phyloP scores from a whole-genome alignment of 306 rosid genomes.

The Erythrophleum fordii region DNA sequence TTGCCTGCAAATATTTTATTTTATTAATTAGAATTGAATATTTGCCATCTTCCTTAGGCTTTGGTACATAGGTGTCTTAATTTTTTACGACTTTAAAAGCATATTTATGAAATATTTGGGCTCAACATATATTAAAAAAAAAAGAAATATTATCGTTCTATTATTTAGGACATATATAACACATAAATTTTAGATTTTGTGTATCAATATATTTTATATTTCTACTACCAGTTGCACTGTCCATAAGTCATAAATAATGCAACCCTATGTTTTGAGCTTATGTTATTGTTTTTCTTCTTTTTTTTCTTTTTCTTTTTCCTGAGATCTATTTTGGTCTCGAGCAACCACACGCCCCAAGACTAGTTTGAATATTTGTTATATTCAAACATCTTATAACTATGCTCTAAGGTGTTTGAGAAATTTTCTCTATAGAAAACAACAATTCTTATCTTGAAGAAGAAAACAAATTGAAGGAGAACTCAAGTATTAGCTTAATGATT shows the following conservation, averaged over 20 bases:
- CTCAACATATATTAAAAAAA: neutral
- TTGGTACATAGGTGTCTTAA: neutral
- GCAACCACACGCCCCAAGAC: too few relatives aligned
- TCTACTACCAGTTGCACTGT: too few relatives aligned
- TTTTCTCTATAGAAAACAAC: neutral
- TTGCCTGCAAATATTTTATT: constrained; percentile 57
- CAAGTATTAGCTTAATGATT: constrained; percentile 29
- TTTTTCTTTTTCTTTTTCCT: too few relatives aligned
- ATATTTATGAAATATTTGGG: neutral
- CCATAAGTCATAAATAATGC: too few relatives aligned
- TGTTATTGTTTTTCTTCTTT: too few relatives aligned
- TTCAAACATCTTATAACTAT: neutral
- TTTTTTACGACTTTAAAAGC: neutral
- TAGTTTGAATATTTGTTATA: neutral
- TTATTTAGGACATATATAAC: neutral
- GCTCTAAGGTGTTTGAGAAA: neutral
- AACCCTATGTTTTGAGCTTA: too few relatives aligned
- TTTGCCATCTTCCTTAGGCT: neutral
- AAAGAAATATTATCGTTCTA: neutral
- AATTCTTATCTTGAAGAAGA: neutral
- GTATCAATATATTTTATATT: too few relatives aligned
- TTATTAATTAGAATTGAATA: neutral
- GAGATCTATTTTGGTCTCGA: too few relatives aligned
- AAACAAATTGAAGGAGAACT: constrained; percentile 11
- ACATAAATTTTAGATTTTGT: neutral